phyloP scores from a whole-genome alignment of 805 yeast genomes.

The Candida maris region DNA sequence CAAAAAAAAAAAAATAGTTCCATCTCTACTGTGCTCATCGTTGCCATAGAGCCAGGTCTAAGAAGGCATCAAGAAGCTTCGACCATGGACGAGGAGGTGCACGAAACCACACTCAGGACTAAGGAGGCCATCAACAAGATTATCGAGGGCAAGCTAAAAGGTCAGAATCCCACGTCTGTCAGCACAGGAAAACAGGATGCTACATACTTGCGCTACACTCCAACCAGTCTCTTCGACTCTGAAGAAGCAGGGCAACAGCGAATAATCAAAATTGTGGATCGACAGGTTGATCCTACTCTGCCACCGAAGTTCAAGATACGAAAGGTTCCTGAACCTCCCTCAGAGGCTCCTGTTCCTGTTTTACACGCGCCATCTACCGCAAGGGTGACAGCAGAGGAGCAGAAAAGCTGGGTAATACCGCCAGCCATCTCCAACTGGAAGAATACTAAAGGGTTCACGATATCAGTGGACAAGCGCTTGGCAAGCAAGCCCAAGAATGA shows the following conservation, averaged over 20 bases:
- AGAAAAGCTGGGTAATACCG: slow-evolving; percentile 81
- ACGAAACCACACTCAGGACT: slow-evolving; percentile 51
- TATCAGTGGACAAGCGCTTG: slow-evolving; percentile 73
- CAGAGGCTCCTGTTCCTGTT: slow-evolving; percentile 53
- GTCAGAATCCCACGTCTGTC: slow-evolving; percentile 24
- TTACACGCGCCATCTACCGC: slow-evolving; percentile 56
- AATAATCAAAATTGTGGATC: slow-evolving; percentile 62
- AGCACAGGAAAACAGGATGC: slow-evolving; percentile 25
- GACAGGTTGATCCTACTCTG: slow-evolving; percentile 76
- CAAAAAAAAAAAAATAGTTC: too few relatives aligned
- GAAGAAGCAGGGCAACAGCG: slow-evolving; percentile 34
- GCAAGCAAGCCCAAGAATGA: slow-evolving; percentile 45
- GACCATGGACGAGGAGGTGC: slow-evolving; percentile 15
- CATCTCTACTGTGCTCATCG: too few relatives aligned
- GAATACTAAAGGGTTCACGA: slow-evolving; percentile 85
- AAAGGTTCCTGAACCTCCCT: slow-evolving; percentile 65
- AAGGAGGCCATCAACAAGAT: slow-evolving; percentile 50
- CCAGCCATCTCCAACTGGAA: slow-evolving; percentile 94
- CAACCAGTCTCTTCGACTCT: slow-evolving; percentile 32
- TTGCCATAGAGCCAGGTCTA: too few relatives aligned
- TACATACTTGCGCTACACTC: slow-evolving; percentile 43
- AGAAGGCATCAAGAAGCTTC: too few relatives aligned
- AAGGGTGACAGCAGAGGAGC: slow-evolving; percentile 65
- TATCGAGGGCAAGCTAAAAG: slow-evolving; percentile 39
- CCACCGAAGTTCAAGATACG: slow-evolving; percentile 75